Conservation (phyloP, 345 rosid species). For the Hypericum perforatum region DNA sequence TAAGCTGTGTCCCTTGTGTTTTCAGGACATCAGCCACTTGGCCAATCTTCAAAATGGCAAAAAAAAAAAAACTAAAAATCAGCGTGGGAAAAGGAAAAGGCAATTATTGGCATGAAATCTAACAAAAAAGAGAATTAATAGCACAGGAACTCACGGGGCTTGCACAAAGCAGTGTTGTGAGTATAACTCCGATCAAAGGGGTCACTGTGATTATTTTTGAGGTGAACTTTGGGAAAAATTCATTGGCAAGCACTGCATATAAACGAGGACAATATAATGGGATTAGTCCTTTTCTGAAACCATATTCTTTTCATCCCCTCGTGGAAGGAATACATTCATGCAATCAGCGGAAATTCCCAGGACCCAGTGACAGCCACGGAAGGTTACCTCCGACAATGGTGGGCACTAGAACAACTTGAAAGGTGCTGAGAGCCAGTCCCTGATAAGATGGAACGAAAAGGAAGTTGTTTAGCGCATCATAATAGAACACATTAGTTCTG, state of each 20-base stretch:
- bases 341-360: no score
- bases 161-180: slow-evolving; percentile 89
- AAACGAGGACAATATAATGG: slow-evolving; percentile 11
- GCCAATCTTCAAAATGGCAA: slow-evolving; percentile 50
- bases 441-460: slow-evolving; percentile 21
- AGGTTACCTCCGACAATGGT: slow-evolving; percentile 69
- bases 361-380: no score
- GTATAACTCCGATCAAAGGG: slow-evolving; percentile 85
- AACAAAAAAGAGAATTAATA: not conserved
- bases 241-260: slow-evolving; percentile 68
- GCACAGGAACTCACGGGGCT: slow-evolving; percentile 66
- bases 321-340: no score
- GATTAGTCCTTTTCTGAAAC: not conserved
- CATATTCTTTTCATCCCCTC: no score
- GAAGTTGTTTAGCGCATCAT: not conserved
- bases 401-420: slow-evolving; percentile 92
- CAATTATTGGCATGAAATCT: slow-evolving; percentile 2
- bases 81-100: not conserved
- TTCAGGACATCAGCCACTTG: slow-evolving; percentile 85
- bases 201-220: slow-evolving; percentile 69
- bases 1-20: slow-evolving; percentile 80
- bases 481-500: no score
- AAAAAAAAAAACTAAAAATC: slow-evolving; percentile 8
- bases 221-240: slow-evolving; percentile 87
- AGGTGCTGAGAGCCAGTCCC: slow-evolving; percentile 94